Base-by-base conservation (phyloP, 345 rosid genomes). In the Barbarea vulgaris region DNA sequence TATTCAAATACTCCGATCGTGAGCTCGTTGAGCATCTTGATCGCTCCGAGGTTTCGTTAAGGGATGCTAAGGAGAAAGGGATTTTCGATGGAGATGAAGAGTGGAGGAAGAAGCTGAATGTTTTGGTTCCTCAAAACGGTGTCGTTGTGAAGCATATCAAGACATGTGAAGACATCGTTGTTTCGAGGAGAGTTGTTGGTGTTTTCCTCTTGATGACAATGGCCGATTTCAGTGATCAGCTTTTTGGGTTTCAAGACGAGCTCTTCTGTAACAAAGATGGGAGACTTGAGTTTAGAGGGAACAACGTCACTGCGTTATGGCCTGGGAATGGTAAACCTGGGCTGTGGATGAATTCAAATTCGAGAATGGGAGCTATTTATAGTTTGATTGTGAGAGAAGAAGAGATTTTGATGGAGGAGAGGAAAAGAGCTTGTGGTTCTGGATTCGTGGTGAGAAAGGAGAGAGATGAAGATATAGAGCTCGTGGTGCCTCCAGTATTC, bases 271-370 rank as follows among this genome's bases (percentile, higher is more conserved):
- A 95, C 65, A 13, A 51, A 0, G 83, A 90, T 4, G 97, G 96
- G 5, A 74, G 89, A 15, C 81, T 90, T 1, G 93, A 92, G 80
- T 92, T 90, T 71, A 2, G 60, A 0, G 96, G 97, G 24, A 87
- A 90, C 46, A 86, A 80, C 41, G 77, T 52, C 31, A 44, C 68
- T 12, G 84, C 93, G 64, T 42, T 92, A 70, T 95, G 99, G 99
- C 97, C 99, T 2, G 97, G 99, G 15, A 83, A 84, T 67, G 93
- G 91, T 1, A 95, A 90, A 73, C 99, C 97, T 3, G 97, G 97
- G 17, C 80, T 90, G 3, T 92, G 99, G 99, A 10, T 92, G 83
- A 89, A 73, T 50, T 95, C 93, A 0, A 55, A 72, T 19, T 90
- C 97, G 31, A 87, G 91, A 62, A 90, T 92, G 97, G 97, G 96